Percentiles rank a stretch among this genome's conserved stretches.
These are phyloP conservation scores for Penicillium manginii DNA, from an alignment of 495 filamentous ascomycete genomes.

Conservation along the genomic window DNA sequence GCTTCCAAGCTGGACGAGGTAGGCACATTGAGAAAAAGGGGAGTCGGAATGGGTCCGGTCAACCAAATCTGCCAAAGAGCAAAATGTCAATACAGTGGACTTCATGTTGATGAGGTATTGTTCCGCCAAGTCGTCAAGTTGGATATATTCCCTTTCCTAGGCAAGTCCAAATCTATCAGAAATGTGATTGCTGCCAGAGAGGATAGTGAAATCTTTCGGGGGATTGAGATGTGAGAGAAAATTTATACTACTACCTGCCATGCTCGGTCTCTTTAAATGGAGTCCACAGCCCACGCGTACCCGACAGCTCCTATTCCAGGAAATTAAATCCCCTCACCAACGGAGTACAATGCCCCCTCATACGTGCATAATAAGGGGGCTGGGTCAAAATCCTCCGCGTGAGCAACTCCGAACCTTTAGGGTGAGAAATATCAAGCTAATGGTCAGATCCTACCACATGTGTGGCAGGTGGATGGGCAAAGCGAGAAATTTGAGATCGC, in stretches of 20 bases:
- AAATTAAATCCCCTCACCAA: no score
- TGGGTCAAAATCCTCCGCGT: no score
- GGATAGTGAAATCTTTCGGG: not conserved
- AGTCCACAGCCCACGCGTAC: not conserved
- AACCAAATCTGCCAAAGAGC: constrained; percentile 6
- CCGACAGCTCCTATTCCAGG: no score
- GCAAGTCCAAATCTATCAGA: not conserved
- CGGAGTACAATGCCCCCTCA: no score
- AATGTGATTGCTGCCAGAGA: not conserved
- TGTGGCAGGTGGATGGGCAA: no score
- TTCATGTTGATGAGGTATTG: constrained; percentile 1
- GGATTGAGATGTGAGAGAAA: not conserved
- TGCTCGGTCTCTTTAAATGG: not conserved
- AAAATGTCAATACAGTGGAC: not conserved
- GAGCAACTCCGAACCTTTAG: no score
- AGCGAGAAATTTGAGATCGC: no score
- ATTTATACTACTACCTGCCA: not conserved
- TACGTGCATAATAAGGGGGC: no score
- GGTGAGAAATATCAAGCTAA: no score
- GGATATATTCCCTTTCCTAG: not conserved
- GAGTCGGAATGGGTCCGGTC: constrained; percentile 2
- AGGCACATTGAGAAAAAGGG: not conserved
- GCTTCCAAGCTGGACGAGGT: not conserved
- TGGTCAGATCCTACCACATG: no score
- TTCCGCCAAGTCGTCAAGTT: not conserved